Base-by-base conservation (phyloP, 805 yeast species). In the Candida piceae region DNA sequence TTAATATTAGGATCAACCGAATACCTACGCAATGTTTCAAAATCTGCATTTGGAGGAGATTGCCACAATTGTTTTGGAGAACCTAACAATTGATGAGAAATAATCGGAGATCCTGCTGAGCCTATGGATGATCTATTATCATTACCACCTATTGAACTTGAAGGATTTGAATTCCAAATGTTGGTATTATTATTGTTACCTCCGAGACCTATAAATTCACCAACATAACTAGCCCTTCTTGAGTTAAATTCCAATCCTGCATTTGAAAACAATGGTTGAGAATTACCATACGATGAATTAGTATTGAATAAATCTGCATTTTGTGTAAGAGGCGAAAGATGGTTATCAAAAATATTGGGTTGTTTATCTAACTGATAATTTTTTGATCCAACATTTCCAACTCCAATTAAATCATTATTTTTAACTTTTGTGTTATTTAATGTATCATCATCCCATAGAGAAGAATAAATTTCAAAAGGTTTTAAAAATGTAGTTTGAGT, bases 1-100 rank as follows among this genome's bases (percentile, higher is more conserved):
- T n/a, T n/a, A n/a, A n/a, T n/a, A n/a, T n/a, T n/a, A n/a, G 50
- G 40, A 35, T 53, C 57, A 36, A 50, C 46, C 6, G 59, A 53
- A 26, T 52, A 51, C 12, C 57, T 33, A 40, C 58, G 47, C 20
- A 49, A 35, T 6, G 55, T 45, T 3, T 47, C 40, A 22, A 43
- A 43, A 19, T 50, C 56, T 6, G 53, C 48, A n/a, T 37, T 22
- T 6, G 59, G 56, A 10, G 52, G 53, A 4, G 58, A 46, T 16
- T 40, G 44, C 55, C 56, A 50, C 7, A 42, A 35, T 30, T 42
- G 45, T 6, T 44, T 42, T 19, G 52, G 52, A 5, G 46, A 40
- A 20, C 25, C 35, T 17, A 42, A 10, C 3, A 26, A 41, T 2
- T 52, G 38, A 20, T 39, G 40, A n/a, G 34, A 36, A 7, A 49